Evolutionary conservation across 225 moss, liverwort and hornwort species (phyloP).

Genomic region (Bryoerythrophyllum caledonicum): DNA sequence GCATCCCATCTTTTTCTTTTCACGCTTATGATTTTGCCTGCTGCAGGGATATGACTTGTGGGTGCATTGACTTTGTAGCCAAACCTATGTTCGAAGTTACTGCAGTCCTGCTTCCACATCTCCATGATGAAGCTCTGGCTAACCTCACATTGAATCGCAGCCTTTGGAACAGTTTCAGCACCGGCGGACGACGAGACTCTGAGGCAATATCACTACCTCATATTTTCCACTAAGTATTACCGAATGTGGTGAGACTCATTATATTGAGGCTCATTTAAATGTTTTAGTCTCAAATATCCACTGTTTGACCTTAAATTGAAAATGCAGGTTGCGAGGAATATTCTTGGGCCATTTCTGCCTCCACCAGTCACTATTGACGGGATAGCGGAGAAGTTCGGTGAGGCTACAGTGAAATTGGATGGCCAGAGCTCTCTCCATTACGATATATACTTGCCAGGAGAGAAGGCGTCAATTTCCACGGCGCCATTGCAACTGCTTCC

Average conservation of each 20-base stretch:
- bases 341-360: constrained; percentile 84
- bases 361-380: constrained; percentile 59
- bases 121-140: constrained; percentile 77
- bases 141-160: constrained; percentile 75
- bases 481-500: constrained; percentile 37
- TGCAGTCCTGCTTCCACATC: constrained; percentile 66
- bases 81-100: constrained; percentile 96
- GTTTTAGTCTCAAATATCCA: not conserved
- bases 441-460: constrained; percentile 54
- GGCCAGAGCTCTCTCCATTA: constrained; percentile 50
- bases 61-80: constrained; percentile 96
- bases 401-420: constrained; percentile 49
- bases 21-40: constrained; percentile 4
- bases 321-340: constrained; percentile 67
- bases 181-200: constrained; percentile 64
- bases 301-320: not conserved
- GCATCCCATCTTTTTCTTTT: not conserved
- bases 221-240: not conserved
- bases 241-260: constrained; percentile 1
- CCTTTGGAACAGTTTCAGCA: constrained; percentile 79
- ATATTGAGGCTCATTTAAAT: not conserved
- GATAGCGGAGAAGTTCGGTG: constrained; percentile 39
- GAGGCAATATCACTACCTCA: constrained; percentile 48
- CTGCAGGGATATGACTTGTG: constrained; percentile 93
- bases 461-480: constrained; percentile 20